These are phyloP conservation scores for Kregervanrija delftensis DNA, from an alignment of 805 yeast species.

Conservation along the genomic window DNA sequence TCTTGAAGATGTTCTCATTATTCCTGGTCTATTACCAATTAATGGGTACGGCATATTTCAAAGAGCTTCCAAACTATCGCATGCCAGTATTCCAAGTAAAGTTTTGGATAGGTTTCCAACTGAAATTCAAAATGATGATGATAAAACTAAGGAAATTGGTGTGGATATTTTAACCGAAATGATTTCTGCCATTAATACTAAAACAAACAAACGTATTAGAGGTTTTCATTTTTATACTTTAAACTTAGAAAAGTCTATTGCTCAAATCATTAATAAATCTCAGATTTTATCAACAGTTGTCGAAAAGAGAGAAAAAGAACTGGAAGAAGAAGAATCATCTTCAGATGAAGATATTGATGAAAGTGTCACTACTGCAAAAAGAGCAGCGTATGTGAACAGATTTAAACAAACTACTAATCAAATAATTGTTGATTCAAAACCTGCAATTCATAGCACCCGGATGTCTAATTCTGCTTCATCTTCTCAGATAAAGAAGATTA, in stretches of 20 bases:
- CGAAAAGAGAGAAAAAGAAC: conserved; percentile 30
- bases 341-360: conserved; percentile 28
- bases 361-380: conserved; percentile 27
- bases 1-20: conserved; percentile 44
- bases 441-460: conserved; percentile 7
- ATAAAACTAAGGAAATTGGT: conserved; percentile 74
- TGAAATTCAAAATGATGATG: conserved; percentile 61
- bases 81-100: conserved; percentile 68
- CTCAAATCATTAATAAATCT: conserved; percentile 68
- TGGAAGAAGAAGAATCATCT: conserved; percentile 32
- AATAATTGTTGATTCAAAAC: conserved; percentile 20
- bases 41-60: conserved; percentile 76
- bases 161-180: conserved; percentile 65
- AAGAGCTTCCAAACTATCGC: conserved; percentile 83
- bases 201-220: conserved; percentile 51
- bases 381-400: conserved; percentile 29
- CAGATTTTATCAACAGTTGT: conserved; percentile 44
- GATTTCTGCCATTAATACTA: conserved; percentile 46
- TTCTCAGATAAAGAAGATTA: conserved; percentile 46
- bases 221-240: conserved; percentile 92
- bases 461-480: conserved; percentile 14
- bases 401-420: conserved; percentile 26
- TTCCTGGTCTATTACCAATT: conserved; percentile 91
- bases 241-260: conserved; percentile 87
- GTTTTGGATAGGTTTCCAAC: conserved; percentile 50